A percentile compares a stretch with the other conserved stretches of the same genome.
These are phyloP conservation scores for Cydonia oblonga DNA, from an alignment of 331 rosid genomes.

Conservation along the genomic window DNA sequence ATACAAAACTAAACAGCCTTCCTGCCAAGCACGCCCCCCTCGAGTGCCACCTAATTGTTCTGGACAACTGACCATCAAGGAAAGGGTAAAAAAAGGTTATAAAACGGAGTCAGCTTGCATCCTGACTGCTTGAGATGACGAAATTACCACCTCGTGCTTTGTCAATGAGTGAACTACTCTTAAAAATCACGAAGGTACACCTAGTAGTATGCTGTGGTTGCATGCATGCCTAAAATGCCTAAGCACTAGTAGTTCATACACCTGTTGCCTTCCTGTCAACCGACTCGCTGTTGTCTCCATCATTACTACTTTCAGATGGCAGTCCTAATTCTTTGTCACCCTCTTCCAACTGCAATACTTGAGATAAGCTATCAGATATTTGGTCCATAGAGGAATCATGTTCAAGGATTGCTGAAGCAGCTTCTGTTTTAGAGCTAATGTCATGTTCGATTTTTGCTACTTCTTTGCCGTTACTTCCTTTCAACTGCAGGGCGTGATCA, in stretches of 20 bases:
- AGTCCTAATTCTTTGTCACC: slow-evolving; percentile 4
- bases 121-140: slow-evolving; percentile 16
- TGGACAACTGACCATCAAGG: no score
- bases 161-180: slow-evolving; percentile 3
- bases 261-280: slow-evolving; percentile 6
- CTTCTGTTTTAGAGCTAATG: slow-evolving; percentile 18
- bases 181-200: background rate
- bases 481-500: slow-evolving; percentile 18
- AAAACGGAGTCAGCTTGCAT: slow-evolving; percentile 4
- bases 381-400: slow-evolving; percentile 12
- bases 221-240: background rate
- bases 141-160: slow-evolving; percentile 6
- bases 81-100: background rate
- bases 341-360: slow-evolving; percentile 16
- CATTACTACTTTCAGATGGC: slow-evolving; percentile 7
- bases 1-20: slow-evolving; percentile 7
- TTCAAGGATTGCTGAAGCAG: slow-evolving; percentile 1
- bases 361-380: slow-evolving; percentile 18
- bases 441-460: slow-evolving; percentile 11
- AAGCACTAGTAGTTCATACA: background rate
- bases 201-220: background rate
- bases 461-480: slow-evolving; percentile 18
- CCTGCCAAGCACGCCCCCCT: slow-evolving; percentile 1
- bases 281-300: background rate
- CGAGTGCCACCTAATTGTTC: slow-evolving; percentile 8